phyloP scores from a whole-genome alignment of 1,284 basidiomycete species.

The Sparassis latifolia region DNA sequence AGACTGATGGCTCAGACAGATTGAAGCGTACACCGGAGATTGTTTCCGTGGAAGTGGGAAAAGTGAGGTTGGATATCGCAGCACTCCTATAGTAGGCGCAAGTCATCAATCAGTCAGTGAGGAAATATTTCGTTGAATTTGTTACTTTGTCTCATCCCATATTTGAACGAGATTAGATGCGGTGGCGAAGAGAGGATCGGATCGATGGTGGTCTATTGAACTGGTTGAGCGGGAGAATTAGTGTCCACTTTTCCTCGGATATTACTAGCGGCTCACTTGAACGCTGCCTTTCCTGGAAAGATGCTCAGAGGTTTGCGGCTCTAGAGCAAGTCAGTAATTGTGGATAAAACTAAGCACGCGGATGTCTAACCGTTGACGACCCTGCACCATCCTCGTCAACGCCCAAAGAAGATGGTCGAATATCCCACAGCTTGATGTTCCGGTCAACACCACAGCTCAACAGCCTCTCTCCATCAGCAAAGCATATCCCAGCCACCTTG shows the following conservation, averaged over 20 bases:
- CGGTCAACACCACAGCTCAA: slow-evolving; percentile 91
- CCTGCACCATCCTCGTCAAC: slow-evolving; percentile 26
- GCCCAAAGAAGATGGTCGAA: slow-evolving; percentile 18
- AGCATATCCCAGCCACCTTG: slow-evolving; percentile 85
- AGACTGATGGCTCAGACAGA: slow-evolving; percentile 86
- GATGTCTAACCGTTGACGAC: slow-evolving; percentile 26
- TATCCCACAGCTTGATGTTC: slow-evolving; percentile 88
- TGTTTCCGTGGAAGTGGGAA: slow-evolving; percentile 81
- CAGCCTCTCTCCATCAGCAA: slow-evolving; percentile 61
- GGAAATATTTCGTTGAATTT: too few species aligned
- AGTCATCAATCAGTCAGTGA: too few species aligned
- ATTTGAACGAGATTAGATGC: slow-evolving; percentile 92
- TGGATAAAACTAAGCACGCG: not conserved
- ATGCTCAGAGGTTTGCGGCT: slow-evolving; percentile 59
- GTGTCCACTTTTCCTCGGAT: slow-evolving; percentile 5
- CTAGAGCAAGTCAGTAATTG: slow-evolving; percentile 15
- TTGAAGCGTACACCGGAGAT: slow-evolving; percentile 90
- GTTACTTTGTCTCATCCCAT: slow-evolving; percentile 93
- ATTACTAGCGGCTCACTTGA: slow-evolving; percentile 56
- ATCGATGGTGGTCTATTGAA: slow-evolving; percentile 90
- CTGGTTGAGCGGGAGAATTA: slow-evolving; percentile 33
- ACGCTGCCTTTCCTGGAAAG: slow-evolving; percentile 78
- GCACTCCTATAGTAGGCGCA: slow-evolving; percentile 41
- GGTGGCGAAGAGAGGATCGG: slow-evolving; percentile 86
- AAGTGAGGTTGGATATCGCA: slow-evolving; percentile 76